Evolutionary conservation across 1,139 yeast species (phyloP).

Genomic region (Yamadazyma atlantica): DNA sequence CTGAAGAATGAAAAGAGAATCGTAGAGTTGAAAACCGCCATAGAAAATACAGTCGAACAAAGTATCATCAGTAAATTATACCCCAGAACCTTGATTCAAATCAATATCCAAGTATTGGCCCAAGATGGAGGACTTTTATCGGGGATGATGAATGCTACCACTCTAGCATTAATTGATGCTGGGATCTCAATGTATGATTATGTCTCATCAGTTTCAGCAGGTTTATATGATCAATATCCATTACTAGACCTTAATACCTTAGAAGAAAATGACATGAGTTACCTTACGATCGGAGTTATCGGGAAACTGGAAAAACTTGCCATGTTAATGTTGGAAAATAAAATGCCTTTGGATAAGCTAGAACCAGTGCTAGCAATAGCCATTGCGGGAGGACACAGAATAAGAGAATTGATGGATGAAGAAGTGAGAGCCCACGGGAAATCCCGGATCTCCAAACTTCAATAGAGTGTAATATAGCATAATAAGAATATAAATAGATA

Average conservation of each 20-base stretch:
- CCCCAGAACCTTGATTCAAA: slow-evolving; percentile 77
- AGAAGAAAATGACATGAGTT: slow-evolving; percentile 83
- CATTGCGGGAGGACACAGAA: slow-evolving; percentile 82
- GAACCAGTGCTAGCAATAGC: slow-evolving; percentile 81
- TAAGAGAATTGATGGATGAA: slow-evolving; percentile 82
- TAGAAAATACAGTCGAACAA: slow-evolving; percentile 80
- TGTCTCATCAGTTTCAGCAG: slow-evolving; percentile 78
- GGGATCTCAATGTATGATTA: slow-evolving; percentile 95
- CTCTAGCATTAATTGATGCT: slow-evolving; percentile 89
- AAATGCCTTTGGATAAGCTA: slow-evolving; percentile 77
- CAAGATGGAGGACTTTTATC: slow-evolving; percentile 91
- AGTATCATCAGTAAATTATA: slow-evolving; percentile 73
- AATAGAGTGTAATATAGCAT: background rate
- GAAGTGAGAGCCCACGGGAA: slow-evolving; percentile 76
- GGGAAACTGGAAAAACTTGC: slow-evolving; percentile 82
- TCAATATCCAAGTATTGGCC: slow-evolving; percentile 74
- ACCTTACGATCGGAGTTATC: slow-evolving; percentile 77
- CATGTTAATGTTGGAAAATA: slow-evolving; percentile 74
- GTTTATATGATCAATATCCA: slow-evolving; percentile 73
- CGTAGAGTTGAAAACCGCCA: slow-evolving; percentile 70
- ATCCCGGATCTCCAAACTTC: slow-evolving; percentile 33
- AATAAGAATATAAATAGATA: no score
- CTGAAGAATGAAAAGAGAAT: slow-evolving; percentile 65
- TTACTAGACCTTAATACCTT: slow-evolving; percentile 76
- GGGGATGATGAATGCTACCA: slow-evolving; percentile 80